Evolutionary conservation across 306 rosid genomes (phyloP).

Genomic region (Hylodesmum podocarpum): DNA sequence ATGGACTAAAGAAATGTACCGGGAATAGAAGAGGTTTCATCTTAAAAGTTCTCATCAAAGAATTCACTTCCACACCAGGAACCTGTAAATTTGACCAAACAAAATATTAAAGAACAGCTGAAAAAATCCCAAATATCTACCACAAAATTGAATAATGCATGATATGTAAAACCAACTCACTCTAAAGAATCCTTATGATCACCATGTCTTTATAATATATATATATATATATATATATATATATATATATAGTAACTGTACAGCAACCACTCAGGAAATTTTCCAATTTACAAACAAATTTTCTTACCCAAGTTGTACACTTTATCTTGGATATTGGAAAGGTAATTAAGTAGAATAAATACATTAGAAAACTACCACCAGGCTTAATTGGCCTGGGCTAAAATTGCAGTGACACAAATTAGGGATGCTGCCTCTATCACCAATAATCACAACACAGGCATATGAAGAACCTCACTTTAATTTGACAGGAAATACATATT

Average conservation of each 20-base stretch:
- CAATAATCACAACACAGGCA: background rate
- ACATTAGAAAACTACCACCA: background rate
- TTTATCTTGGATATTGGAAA: background rate
- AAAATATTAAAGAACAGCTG: conserved; percentile 24
- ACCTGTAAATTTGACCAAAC: conserved; percentile 57
- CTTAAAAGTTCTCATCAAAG: conserved; percentile 92
- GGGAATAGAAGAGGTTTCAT: conserved; percentile 93
- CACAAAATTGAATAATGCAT: conserved; percentile 7
- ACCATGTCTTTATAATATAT: background rate
- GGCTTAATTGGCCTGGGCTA: background rate
- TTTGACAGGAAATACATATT: background rate
- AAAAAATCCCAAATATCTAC: conserved; percentile 17
- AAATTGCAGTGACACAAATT: background rate
- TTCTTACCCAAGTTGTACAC: background rate
- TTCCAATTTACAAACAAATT: background rate
- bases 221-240: no score
- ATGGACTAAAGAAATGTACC: conserved; percentile 45
- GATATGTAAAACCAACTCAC: background rate
- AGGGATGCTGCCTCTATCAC: background rate
- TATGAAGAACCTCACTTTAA: background rate
- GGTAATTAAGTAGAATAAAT: background rate
- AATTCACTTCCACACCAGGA: conserved; percentile 87
- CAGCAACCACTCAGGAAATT: background rate
- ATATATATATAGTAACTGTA: background rate
- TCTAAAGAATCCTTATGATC: background rate